phyloP scores from a whole-genome alignment of 805 yeast genomes.

The Deakozyma indianensis region DNA sequence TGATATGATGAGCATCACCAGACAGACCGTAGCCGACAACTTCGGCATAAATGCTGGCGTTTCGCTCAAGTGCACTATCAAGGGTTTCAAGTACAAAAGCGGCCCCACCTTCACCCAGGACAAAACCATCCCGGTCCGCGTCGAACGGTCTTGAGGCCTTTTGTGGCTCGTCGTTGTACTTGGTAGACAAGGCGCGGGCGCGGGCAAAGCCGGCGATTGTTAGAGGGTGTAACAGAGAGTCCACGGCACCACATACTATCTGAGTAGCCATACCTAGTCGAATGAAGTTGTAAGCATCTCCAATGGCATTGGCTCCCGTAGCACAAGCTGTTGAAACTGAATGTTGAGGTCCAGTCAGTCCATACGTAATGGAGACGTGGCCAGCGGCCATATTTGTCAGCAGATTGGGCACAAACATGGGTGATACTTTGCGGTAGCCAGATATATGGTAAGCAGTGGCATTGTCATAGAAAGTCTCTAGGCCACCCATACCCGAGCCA shows the following conservation, averaged over 20 bases:
- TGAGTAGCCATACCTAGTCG: slow-evolving; percentile 67
- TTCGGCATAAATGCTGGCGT: slow-evolving; percentile 63
- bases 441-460: slow-evolving; percentile 32
- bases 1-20: slow-evolving; percentile 86
- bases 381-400: slow-evolving; percentile 93
- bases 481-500: slow-evolving; percentile 88
- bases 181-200: slow-evolving; percentile 63
- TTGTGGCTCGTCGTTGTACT: slow-evolving; percentile 44
- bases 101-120: slow-evolving; percentile 88
- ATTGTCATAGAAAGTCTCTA: slow-evolving; percentile 57
- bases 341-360: slow-evolving; percentile 75
- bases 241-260: slow-evolving; percentile 92
- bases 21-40: slow-evolving; percentile 78
- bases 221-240: slow-evolving; percentile 72
- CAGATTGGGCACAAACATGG: slow-evolving; percentile 72
- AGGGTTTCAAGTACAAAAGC: slow-evolving; percentile 61
- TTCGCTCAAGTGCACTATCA: slow-evolving; percentile 57
- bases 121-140: slow-evolving; percentile 64
- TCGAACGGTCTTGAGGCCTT: slow-evolving; percentile 85
- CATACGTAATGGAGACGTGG: slow-evolving; percentile 64
- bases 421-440: slow-evolving; percentile 63
- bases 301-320: slow-evolving; percentile 85
- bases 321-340: slow-evolving; percentile 93
- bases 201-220: slow-evolving; percentile 85
- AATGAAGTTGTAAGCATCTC: slow-evolving; percentile 80